Base-by-base conservation (phyloP, 352 stramenopile genomes). In the Globisporangium cystogenes region DNA sequence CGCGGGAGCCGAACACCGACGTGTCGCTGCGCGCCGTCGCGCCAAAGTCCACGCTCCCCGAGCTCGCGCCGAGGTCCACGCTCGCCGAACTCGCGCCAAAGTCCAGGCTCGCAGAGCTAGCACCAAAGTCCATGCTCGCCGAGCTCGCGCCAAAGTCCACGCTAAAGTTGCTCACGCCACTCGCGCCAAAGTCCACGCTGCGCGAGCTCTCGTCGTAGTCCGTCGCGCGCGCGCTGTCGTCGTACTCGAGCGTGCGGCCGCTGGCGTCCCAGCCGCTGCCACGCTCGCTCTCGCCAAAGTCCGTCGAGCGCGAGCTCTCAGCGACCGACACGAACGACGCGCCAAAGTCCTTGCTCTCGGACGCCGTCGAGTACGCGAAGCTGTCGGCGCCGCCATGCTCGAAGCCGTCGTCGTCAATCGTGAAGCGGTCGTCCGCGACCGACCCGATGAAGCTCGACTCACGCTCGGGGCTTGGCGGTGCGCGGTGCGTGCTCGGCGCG, bases 391-490 rank as follows among this genome's bases (percentile, higher is more conserved):
- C 43, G 23, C 44, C 41, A 33, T 1, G 24, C 21, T 5, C 33
- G 52, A 59, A 41, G 1, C n/a, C 14, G 35, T 59, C 52, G 21
- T 51, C 52, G 24, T 51, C 52, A n/a, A 59, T 40, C 33, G 52
- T 52, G 35, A 53, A 59, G 12, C 43, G 43, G 29, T 59, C 52
- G 44, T 59, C 52, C 21, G 36, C 36, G 14, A 45, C 51, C 26
- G 45, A 57, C 20, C 51, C 51, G 41, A 59, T 47, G 35, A 59
- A 59, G 52, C 52, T 59, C 44, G 52, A 59, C 21, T 59, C 52
- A 23, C 52, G 52, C 43, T 27, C 23, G 4, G 35, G 27, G 33
- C 24, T 52, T 21, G 20, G 37, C 1, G 40, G 41, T 20, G 40
- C 27, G n/a, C 15, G 51, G 27, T 29, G 36, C 14, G 5, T n/a